phyloP scores from a whole-genome alignment of 345 rosid genomes.

The Boechera divaricarpa region DNA sequence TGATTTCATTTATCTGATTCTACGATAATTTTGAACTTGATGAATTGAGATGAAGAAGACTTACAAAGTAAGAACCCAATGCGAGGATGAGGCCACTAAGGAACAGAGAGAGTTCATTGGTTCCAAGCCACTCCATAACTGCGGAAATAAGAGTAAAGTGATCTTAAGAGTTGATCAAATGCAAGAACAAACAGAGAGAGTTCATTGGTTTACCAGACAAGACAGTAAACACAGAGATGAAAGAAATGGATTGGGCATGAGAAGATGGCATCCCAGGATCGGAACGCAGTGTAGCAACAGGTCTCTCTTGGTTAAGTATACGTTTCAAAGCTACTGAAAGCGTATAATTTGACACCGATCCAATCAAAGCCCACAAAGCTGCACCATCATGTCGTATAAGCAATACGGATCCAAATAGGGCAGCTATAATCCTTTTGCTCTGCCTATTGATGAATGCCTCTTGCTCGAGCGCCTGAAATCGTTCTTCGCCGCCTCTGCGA shows the following conservation, averaged over 20 bases:
- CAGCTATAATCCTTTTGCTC: constrained; percentile 84
- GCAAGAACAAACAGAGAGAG: neutral
- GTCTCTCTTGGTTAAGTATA: constrained; percentile 78
- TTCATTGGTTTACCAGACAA: constrained; percentile 54
- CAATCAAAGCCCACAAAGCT: constrained; percentile 73
- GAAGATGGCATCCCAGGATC: constrained; percentile 99
- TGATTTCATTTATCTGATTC: neutral
- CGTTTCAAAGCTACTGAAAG: constrained; percentile 64
- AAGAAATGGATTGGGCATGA: constrained; percentile 86
- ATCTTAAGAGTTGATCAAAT: constrained; percentile 10
- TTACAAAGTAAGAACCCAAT: constrained; percentile 66
- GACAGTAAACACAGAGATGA: constrained; percentile 52
- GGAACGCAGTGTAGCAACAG: constrained; percentile 60
- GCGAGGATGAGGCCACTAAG: constrained; percentile 53
- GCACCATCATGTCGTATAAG: constrained; percentile 72
- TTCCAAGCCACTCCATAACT: constrained; percentile 64
- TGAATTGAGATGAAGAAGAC: constrained; percentile 29
- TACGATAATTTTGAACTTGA: neutral
- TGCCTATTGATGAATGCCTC: constrained; percentile 53
- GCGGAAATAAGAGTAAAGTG: constrained; percentile 12
- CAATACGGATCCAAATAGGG: constrained; percentile 55
- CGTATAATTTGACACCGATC: constrained; percentile 57
- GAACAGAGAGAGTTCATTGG: constrained; percentile 47
- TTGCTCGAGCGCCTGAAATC: constrained; percentile 49
- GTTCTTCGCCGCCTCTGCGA: constrained; percentile 49